Percentiles rank a stretch among this genome's conserved stretches.
Evolutionary conservation across 2,329 filamentous ascomycete species (phyloP).

Genomic region (Dothistroma septosporum): DNA sequence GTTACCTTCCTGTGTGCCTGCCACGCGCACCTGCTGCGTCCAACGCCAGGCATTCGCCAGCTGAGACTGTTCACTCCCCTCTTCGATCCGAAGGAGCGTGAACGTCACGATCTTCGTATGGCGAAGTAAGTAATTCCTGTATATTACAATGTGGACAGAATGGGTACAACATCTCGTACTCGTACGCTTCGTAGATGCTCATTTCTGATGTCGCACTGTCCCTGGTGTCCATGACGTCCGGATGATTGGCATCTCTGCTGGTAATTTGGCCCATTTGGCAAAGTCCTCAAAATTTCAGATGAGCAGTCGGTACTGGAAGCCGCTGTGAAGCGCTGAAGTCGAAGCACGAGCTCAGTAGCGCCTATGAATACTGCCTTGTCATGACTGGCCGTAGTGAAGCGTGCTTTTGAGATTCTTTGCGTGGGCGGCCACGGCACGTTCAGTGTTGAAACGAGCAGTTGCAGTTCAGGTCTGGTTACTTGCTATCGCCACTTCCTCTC

Average conservation of each 20-base stretch:
- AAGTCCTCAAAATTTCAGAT: no score
- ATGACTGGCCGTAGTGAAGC: no score
- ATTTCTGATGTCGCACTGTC: not conserved
- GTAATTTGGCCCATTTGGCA: not conserved
- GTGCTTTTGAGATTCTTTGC: no score
- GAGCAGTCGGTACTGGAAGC: no score
- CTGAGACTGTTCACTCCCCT: not conserved
- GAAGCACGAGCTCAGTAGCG: no score
- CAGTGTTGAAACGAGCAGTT: no score
- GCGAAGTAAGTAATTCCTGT: not conserved
- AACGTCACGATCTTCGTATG: not conserved
- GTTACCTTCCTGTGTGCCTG: no score
- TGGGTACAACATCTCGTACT: not conserved
- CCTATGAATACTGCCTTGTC: no score
- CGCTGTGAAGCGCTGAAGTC: no score
- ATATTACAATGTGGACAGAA: not conserved
- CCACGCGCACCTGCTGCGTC: no score
- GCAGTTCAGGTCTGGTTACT: not conserved
- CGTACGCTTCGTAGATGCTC: slow-evolving; percentile 1
- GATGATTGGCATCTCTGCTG: not conserved
- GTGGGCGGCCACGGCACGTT: no score
- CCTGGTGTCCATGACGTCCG: not conserved
- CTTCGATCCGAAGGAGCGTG: not conserved
- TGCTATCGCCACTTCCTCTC: not conserved
- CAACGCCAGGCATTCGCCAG: no score